Conservation (phyloP, 2,329 filamentous ascomycete genomes). For the Pyricularia sp. region DNA sequence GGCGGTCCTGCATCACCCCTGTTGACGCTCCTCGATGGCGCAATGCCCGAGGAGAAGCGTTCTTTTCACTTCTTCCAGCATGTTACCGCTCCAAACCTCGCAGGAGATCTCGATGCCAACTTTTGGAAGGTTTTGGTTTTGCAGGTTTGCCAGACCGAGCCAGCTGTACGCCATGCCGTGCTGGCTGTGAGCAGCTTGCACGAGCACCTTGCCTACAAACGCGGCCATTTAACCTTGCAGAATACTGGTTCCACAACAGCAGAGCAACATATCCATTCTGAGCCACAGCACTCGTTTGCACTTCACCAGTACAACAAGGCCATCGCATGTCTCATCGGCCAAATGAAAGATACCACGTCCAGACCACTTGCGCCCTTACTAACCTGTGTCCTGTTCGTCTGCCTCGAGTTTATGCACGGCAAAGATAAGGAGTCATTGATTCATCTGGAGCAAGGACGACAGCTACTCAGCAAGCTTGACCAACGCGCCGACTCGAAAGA, state of each 20-base stretch:
- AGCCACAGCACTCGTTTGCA: conserved; percentile 7
- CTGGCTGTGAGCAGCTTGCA: conserved; percentile 20
- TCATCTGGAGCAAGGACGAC: conserved; percentile 32
- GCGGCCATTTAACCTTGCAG: background rate
- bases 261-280: background rate
- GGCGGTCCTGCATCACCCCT: conserved; percentile 7
- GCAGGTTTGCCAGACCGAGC: conserved; percentile 17
- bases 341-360: conserved; percentile 3
- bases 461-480: conserved; percentile 26
- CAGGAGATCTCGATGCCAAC: conserved; percentile 28
- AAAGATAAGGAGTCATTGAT: conserved; percentile 35
- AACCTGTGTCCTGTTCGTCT: conserved; percentile 24
- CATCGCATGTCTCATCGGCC: conserved; percentile 8
- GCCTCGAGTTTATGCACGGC: conserved; percentile 43
- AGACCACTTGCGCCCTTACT: conserved; percentile 8
- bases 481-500: conserved; percentile 13
- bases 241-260: background rate
- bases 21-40: conserved; percentile 17
- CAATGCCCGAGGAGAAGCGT: conserved; percentile 21
- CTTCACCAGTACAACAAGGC: conserved; percentile 12
- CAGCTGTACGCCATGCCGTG: conserved; percentile 19
- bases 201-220: conserved; percentile 11
- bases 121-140: conserved; percentile 21
- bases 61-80: conserved; percentile 29
- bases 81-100: conserved; percentile 29